Conservation (phyloP, 306 rosid species). For the Vigna nakashimae region DNA sequence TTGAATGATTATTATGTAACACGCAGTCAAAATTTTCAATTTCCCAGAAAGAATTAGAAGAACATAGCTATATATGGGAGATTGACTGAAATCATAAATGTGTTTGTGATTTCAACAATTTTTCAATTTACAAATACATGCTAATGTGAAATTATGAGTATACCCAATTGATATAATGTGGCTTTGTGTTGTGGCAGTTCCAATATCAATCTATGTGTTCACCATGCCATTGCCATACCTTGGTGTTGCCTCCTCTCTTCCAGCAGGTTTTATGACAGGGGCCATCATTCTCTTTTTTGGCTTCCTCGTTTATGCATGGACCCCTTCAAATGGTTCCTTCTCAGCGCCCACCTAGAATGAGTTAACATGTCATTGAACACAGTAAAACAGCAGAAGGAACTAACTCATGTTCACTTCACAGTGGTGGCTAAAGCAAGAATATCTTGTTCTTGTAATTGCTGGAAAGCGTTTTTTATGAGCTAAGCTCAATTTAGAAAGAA, state of each 20-base stretch:
- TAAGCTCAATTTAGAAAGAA: conserved; percentile 17
- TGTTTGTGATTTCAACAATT: too few species aligned
- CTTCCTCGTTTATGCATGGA: conserved; percentile 77
- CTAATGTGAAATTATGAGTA: conserved; percentile 32
- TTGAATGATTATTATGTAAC: not conserved
- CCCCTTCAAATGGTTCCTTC: conserved; percentile 60
- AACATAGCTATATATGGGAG: not conserved
- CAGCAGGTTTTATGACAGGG: conserved; percentile 82
- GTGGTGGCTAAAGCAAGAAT: conserved; percentile 17
- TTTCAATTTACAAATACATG: not conserved
- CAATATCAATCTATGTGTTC: conserved; percentile 75
- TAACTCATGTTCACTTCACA: conserved; percentile 7
- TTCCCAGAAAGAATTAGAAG: not conserved
- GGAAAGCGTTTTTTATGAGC: conserved; percentile 25
- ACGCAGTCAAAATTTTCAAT: not conserved
- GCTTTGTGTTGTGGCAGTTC: conserved; percentile 64
- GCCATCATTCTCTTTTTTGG: conserved; percentile 70
- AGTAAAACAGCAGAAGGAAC: conserved; percentile 24
- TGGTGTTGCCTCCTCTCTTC: conserved; percentile 80
- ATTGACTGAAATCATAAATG: too few species aligned
- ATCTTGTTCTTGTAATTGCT: conserved; percentile 35
- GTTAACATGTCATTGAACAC: conserved; percentile 28
- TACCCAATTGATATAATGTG: conserved; percentile 38
- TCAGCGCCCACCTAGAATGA: conserved; percentile 41
- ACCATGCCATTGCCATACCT: conserved; percentile 90